A percentile compares a stretch with the other conserved stretches of the same genome.
phyloP scores from a whole-genome alignment of 2,329 filamentous ascomycete genomes.

The Xylaria sp. region DNA sequence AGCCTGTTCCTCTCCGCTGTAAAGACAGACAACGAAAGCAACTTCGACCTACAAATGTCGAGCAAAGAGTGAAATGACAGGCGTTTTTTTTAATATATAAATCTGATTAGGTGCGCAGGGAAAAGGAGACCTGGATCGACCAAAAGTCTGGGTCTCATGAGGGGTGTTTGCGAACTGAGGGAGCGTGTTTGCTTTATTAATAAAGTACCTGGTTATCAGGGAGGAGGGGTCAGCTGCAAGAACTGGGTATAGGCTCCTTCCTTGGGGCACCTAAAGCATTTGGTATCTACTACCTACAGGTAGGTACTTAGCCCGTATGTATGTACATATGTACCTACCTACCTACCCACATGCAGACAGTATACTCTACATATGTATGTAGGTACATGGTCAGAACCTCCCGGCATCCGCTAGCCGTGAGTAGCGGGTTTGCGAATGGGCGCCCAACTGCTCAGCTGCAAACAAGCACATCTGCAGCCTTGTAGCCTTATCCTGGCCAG shows the following conservation, averaged over 20 bases:
- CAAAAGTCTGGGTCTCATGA: conserved; percentile 8
- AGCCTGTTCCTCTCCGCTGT: conserved; percentile 11
- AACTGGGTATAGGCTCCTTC: conserved; percentile 5
- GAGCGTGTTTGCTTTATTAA: conserved; percentile 25
- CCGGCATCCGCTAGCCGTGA: too few relatives aligned
- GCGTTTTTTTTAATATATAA: too few relatives aligned
- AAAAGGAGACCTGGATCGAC: conserved; percentile 20
- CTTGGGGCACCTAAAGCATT: not conserved
- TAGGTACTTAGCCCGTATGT: too few relatives aligned
- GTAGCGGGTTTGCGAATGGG: too few relatives aligned
- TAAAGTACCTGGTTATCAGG: not conserved
- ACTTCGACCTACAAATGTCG: not conserved
- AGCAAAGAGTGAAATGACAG: not conserved
- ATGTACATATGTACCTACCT: too few relatives aligned
- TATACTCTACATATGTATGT: too few relatives aligned
- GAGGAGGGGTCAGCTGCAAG: conserved; percentile 31
- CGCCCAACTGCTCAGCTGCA: too few relatives aligned
- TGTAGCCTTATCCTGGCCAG: not conserved
- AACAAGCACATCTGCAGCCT: not conserved
- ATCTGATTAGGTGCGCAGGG: conserved; percentile 10
- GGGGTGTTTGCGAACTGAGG: conserved; percentile 10
- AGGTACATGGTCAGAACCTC: too few relatives aligned
- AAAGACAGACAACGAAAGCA: not conserved
- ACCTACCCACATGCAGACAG: too few relatives aligned
- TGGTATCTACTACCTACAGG: too few relatives aligned